Base-by-base conservation (phyloP, 2,329 filamentous ascomycete genomes). In the Plectosphaerella cucumerina region DNA sequence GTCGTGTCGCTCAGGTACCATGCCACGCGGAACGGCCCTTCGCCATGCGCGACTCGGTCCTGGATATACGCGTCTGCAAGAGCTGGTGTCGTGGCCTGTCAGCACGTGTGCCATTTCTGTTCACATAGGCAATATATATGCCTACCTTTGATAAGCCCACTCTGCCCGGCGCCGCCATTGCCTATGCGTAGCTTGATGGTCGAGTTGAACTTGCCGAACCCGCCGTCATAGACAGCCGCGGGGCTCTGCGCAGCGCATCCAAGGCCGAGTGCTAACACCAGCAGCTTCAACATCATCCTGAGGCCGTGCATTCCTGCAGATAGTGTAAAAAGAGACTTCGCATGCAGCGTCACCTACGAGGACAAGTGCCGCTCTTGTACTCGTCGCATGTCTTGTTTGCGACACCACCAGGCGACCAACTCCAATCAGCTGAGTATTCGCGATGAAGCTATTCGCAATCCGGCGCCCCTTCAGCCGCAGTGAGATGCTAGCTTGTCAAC, bases 1-100 rank as follows among this genome's bases (percentile, higher is more conserved):
- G 70, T 73, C 1, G 73, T 76, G 52, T 76, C 73, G 34, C 69
- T 70, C 42, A 69, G 67, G 48, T 71, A 68, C 73, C 74, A 77
- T 18, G 65, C 73, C 6, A 76, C 66, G 11, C 62, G 60, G 59
- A 77, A 76, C 1, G 65, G 63, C 3, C 54, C 31, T 3, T 44
- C 47, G 14, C 59, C 62, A 1, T 46, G 48, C 3, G 48, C 21
- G 1, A 62, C 56, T 3, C 52, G 48, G 4, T 57, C 37, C 23
- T 61, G 54, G 52, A 65, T 65, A 37, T 61, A 65, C 6, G 58
- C 58, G 22, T 64, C 49, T 17, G 63, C 59, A 18, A 65, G 58
- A 14, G 54, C 63, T 65, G 18, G 22, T 2, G 11, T 4, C 17
- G 26, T 5, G 26, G 3, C 14, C 14, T 15, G 35, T 37, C 35